Percentiles rank a stretch among this genome's conserved stretches.
Evolutionary conservation across 2,329 filamentous ascomycete species (phyloP).

Genomic region (Penicillium sp.): DNA sequence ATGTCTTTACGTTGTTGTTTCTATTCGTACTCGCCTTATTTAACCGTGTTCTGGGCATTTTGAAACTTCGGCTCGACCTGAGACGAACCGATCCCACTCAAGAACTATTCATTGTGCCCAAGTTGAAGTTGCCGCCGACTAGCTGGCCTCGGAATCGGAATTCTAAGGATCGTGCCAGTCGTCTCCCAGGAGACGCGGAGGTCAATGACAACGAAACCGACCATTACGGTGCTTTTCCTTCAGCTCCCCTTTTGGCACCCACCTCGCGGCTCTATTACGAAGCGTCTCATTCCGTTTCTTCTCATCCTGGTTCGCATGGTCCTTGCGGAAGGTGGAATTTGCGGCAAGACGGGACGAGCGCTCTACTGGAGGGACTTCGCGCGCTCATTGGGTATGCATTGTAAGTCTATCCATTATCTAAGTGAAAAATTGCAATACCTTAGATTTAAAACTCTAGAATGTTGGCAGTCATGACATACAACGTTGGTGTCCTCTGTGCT

Average conservation of each 20-base stretch:
- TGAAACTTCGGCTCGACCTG: slow-evolving; percentile 6
- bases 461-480: slow-evolving; percentile 18
- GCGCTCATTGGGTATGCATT: slow-evolving; percentile 11
- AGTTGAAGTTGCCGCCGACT: background rate
- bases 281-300: background rate
- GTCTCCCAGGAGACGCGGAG: no score
- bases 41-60: slow-evolving; percentile 9
- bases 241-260: no score
- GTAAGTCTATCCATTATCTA: background rate
- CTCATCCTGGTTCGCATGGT: background rate
- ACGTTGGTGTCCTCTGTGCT: slow-evolving; percentile 9
- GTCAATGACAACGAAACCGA: no score
- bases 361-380: slow-evolving; percentile 8
- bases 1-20: slow-evolving; percentile 7
- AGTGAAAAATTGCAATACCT: background rate
- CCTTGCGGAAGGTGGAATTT: slow-evolving; percentile 1
- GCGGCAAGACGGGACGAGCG: background rate
- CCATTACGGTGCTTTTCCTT: no score
- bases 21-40: slow-evolving; percentile 6
- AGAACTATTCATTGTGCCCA: background rate
- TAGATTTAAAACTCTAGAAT: slow-evolving; percentile 2
- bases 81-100: background rate
- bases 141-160: no score
- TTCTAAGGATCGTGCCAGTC: no score
- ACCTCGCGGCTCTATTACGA: no score